Percentiles rank a stretch among this genome's conserved stretches.
Conservation (phyloP, 371 early-diverging fungal species). For the Sporodiniella umbellata region DNA sequence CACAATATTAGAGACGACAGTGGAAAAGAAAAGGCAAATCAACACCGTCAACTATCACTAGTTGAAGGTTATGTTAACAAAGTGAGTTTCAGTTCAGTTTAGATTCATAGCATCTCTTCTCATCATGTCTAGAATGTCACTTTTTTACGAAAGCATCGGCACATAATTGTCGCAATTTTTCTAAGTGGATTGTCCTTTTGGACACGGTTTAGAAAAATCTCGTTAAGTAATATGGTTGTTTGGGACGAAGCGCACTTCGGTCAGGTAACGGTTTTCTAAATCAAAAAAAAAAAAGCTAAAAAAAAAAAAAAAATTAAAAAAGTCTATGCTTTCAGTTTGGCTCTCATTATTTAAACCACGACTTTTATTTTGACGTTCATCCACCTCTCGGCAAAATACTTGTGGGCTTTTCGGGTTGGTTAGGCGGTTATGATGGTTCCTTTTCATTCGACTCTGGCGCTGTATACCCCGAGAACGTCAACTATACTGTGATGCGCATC, state of each 20-base stretch:
- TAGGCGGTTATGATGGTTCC: conserved; percentile 88
- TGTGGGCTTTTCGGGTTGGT: conserved; percentile 86
- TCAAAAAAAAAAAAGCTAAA: neutral
- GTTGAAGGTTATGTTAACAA: conserved; percentile 33
- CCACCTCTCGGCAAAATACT: conserved; percentile 99
- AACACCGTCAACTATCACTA: conserved; percentile 16
- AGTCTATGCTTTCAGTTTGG: conserved; percentile 70
- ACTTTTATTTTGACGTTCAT: conserved; percentile 99
- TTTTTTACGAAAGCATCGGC: conserved; percentile 49
- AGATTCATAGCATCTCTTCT: neutral
- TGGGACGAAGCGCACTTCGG: conserved; percentile 94
- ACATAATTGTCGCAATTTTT: conserved; percentile 46
- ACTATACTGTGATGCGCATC: conserved; percentile 92
- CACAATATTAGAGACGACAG: neutral
- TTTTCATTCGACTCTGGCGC: conserved; percentile 92
- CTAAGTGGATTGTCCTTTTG: conserved; percentile 66
- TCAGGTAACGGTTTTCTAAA: conserved; percentile 46
- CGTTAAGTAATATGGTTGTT: conserved; percentile 72
- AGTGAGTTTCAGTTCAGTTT: conserved; percentile 17
- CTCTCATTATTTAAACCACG: conserved; percentile 88
- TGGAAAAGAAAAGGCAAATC: conserved; percentile 22
- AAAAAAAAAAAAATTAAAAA: neutral
- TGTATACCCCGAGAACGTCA: conserved; percentile 80
- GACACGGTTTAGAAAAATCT: conserved; percentile 84
- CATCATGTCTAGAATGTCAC: conserved; percentile 34